Evolutionary conservation across 2,329 filamentous ascomycete genomes (phyloP), one percentile per base, ranked within the genome.

Genomic region (Monilinia polystroma): DNA sequence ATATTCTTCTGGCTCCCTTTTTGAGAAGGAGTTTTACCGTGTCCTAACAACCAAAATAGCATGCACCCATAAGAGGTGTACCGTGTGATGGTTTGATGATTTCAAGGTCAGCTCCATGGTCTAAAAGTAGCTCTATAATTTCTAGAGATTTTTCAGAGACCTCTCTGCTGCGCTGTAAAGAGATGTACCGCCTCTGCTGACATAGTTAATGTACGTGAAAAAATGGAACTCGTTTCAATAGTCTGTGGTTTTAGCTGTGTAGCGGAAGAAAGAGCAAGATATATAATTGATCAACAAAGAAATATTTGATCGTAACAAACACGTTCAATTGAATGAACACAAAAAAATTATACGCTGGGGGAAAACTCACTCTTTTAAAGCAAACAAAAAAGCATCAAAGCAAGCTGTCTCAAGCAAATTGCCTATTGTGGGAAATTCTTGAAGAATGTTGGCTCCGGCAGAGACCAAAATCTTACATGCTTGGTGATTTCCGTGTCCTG

Each of bases 381-480:
- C 10, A 1, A 20, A 2, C 6, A 12, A 18, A 1, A 29, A 8
- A 10, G 2, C 18, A 6, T 8, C 0, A 0, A 0, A 4, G 38
- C 14, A 58, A 45, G 41, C n/a, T 2, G 5, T 7, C 1, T 16
- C 12, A 14, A 58, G 55, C 16, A 58, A 29, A 10, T 26, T 58
- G 3, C 0, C 23, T 11, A 2, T 1, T 1, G 0, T 7, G 41
- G 3, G 16, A 12, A 7, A 7, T 45, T 14, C 38, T 7, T 45
- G 11, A 7, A n/a, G 16, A 29, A 43, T 29, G 6, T 20, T 26
- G 0, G 10, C 23, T 29, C 55, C 56, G 7, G 56, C 23, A 58
- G 41, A 45, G 0, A 45, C 4, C 3, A 58, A 3, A 16, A 56
- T 4, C 11, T 56, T n/a, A 23, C n/a, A 56, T 41, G 35, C 32